phyloP scores from a whole-genome alignment of 139 green algal genomes.

The Auxenochlorella pyrenoidosa region DNA sequence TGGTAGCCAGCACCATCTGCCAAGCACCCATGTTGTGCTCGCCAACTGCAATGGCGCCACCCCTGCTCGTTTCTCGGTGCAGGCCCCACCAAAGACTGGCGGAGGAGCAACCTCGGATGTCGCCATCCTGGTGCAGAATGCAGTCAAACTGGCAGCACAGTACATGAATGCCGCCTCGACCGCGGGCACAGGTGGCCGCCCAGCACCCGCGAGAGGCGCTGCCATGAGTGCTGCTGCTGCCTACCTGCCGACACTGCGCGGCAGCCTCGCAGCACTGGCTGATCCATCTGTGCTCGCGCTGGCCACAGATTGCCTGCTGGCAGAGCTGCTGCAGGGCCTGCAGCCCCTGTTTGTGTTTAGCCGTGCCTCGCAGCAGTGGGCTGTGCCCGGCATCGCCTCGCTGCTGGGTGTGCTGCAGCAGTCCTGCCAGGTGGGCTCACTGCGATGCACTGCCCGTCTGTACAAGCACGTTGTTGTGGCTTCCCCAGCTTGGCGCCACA shows the following conservation, averaged over 20 bases:
- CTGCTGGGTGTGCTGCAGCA: not conserved
- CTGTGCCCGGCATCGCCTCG: not conserved
- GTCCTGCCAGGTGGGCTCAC: not conserved
- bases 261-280: not conserved
- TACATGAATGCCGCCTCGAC: too few species aligned
- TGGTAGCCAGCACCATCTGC: too few species aligned
- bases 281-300: not conserved
- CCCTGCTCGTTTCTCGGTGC: too few species aligned
- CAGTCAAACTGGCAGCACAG: too few species aligned
- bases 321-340: not conserved
- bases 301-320: not conserved
- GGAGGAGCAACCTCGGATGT: not conserved
- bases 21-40: too few species aligned
- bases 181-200: not conserved
- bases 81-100: not conserved
- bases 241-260: not conserved
- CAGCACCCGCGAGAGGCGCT: not conserved
- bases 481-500: too few species aligned
- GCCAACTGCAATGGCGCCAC: too few species aligned
- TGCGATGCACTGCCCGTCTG: not conserved
- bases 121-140: not conserved
- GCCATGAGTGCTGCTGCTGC: not conserved
- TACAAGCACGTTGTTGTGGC: not conserved
- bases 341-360: not conserved
- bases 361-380: not conserved